Evolutionary conservation across 345 rosid genomes (phyloP), one percentile per base, ranked within the genome.

Genomic region (Hypericum androsaemum): DNA sequence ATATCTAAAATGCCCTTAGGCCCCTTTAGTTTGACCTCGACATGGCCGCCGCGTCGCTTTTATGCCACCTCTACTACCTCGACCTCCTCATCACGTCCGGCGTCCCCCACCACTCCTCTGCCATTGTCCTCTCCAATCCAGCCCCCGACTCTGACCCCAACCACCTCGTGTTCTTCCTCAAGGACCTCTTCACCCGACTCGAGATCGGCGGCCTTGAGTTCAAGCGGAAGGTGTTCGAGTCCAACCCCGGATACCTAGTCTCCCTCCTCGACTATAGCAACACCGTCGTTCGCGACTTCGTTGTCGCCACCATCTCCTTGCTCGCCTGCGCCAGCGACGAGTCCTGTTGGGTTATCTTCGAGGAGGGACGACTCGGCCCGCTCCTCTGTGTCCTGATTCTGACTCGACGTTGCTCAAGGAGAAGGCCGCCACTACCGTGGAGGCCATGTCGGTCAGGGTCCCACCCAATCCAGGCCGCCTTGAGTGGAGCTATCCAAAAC

Each of bases 61-160:
- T 84, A 1, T 67, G 44, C 49, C 84, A 77, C 59, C 75, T 81
- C 48, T 75, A 68, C 14, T 82, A 76, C 70, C 86, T 86, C 43
- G 81, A 83, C 67, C 68, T 86, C 59, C 80, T 86, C 2, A 81
- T 86, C 74, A 72, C 77, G 67, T 86, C 95, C 57, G 95, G 92
- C 8, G 88, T 86, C 35, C 86, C 83, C 39, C 68, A 81, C 48
- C 88, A 74, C 28, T 74, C 87, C 10, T 74, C 68, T 67, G 92
- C 95, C 44, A 78, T 87, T 64, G 79, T 87, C 43, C 53, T 83
- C 43, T 77, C 92, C 0, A 86, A 74, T 39, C 90, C 86, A 8
- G 74, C 78, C 8, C 70, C 81, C 2, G 67, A 60, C 37, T 74
- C 88, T 5, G 74, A 52, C n/a, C 79, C 75, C 43, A 80, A 83